These are phyloP conservation scores for Ramularia collo-cygni DNA, from an alignment of 2,329 filamentous ascomycete species.

Conservation along the genomic window DNA sequence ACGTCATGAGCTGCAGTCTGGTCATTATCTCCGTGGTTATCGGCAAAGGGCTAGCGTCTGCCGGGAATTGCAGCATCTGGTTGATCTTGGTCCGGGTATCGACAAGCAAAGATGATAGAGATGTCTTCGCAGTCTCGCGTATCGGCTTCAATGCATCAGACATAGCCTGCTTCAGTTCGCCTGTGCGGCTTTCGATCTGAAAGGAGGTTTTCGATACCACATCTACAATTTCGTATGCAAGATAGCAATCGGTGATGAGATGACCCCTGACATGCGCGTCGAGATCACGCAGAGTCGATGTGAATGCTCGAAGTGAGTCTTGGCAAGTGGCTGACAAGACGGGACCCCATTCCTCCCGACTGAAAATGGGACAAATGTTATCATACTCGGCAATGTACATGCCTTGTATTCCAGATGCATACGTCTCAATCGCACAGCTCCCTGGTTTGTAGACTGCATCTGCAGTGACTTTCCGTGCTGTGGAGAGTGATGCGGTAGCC, in stretches of 20 bases:
- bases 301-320: slow-evolving; percentile 70
- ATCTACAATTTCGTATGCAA: slow-evolving; percentile 92
- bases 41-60: slow-evolving; percentile 70
- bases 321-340: slow-evolving; percentile 76
- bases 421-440: slow-evolving; percentile 85
- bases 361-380: slow-evolving; percentile 81
- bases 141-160: slow-evolving; percentile 83
- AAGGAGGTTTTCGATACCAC: slow-evolving; percentile 75
- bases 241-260: slow-evolving; percentile 82
- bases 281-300: slow-evolving; percentile 77
- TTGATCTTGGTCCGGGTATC: slow-evolving; percentile 68
- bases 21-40: slow-evolving; percentile 80
- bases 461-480: slow-evolving; percentile 62
- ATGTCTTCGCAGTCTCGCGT: slow-evolving; percentile 83
- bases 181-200: slow-evolving; percentile 72
- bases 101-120: slow-evolving; percentile 73
- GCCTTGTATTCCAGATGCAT: slow-evolving; percentile 78
- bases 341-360: slow-evolving; percentile 73
- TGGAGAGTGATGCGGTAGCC: slow-evolving; percentile 74
- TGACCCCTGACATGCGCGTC: slow-evolving; percentile 85
- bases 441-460: slow-evolving; percentile 82
- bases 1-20: slow-evolving; percentile 76
- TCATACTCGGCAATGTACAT: slow-evolving; percentile 86
- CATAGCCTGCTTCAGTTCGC: slow-evolving; percentile 75
- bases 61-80: slow-evolving; percentile 60